Evolutionary conservation across 176 grass and related monocot genomes (phyloP), one percentile per base, ranked within the genome.

Genomic region (Poa pratensis): DNA sequence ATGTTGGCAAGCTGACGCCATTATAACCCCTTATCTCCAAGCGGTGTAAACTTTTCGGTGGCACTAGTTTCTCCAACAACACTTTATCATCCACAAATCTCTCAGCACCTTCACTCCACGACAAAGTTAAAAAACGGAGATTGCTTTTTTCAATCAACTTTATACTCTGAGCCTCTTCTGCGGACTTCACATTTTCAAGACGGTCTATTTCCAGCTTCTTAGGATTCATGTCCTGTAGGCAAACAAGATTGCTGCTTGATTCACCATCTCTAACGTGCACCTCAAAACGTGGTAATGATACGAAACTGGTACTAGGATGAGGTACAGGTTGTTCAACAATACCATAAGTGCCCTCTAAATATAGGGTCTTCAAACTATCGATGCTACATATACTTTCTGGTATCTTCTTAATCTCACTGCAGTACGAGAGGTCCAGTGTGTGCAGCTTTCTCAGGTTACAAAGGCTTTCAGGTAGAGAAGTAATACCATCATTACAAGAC

Each of bases 161-260:
- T 83, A 83, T 50, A 13, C 39, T 50, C 26, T 27, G 50, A 3
- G 51, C 67, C 15, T 83, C 82, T n/a, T 84, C 69, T 19, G 16
- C 2, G 0, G 22, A 72, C 22, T 59, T 58, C 8, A 83, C 81
- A 9, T 23, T 45, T 83, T 83, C 69, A 45, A 83, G 70, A 1
- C 40, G 10, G 5, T 1, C 22, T 62, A 83, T 83, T 3, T 83
- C 0, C 6, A 83, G 18, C 5, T 23, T 18, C 8, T 7, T 0
- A 75, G 69, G 66, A 63, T 83, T 61, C n/a, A 19, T 57, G 15
- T 61, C 16, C 27, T 42, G 40, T 32, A 83, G 42, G 24, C 32
- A 6, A 32, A 8, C 6, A 46, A 75, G 12, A 10, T 82, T 82
- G 9, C 64, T 82, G 48, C 49, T 55, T 0, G 48, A 55, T 40